These are phyloP conservation scores for Oryza glaberrima DNA, from an alignment of 176 grass and related monocot species.

Conservation along the genomic window DNA sequence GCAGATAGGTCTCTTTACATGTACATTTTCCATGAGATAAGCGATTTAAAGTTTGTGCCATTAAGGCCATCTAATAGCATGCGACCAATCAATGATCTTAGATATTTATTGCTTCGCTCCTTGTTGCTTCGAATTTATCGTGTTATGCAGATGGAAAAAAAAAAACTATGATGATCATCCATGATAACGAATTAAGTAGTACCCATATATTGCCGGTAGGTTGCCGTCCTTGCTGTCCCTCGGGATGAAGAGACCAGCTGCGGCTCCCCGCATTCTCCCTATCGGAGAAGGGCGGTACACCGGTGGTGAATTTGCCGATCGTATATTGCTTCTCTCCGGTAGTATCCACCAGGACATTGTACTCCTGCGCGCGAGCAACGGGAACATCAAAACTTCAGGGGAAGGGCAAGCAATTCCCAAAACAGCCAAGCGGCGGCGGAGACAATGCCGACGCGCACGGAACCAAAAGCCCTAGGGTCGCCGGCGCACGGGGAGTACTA, in stretches of 20 bases:
- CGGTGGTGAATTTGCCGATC: conserved; percentile 67
- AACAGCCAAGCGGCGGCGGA: neutral
- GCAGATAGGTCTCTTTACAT: conserved; percentile 12
- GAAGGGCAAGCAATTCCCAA: neutral
- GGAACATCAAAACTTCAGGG: conserved; percentile 2
- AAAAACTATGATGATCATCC: neutral
- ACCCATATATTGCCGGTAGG: conserved; percentile 67
- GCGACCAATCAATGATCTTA: neutral
- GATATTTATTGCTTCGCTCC: neutral
- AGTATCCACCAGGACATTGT: conserved; percentile 60
- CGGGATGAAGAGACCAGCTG: conserved; percentile 83
- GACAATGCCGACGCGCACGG: neutral
- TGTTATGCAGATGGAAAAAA: too few species aligned
- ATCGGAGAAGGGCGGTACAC: conserved; percentile 67
- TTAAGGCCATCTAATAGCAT: neutral
- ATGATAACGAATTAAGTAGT: neutral
- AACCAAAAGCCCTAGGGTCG: neutral
- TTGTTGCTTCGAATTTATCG: neutral
- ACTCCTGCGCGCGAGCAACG: conserved; percentile 52
- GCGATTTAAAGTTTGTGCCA: neutral
- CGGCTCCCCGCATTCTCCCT: conserved; percentile 55
- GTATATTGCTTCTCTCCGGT: conserved; percentile 53
- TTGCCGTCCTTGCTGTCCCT: conserved; percentile 65
- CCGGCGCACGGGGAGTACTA: neutral
- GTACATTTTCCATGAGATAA: conserved; percentile 24